Base-by-base conservation (phyloP, 176 grass and related monocot species). In the Oryza glumipatula region DNA sequence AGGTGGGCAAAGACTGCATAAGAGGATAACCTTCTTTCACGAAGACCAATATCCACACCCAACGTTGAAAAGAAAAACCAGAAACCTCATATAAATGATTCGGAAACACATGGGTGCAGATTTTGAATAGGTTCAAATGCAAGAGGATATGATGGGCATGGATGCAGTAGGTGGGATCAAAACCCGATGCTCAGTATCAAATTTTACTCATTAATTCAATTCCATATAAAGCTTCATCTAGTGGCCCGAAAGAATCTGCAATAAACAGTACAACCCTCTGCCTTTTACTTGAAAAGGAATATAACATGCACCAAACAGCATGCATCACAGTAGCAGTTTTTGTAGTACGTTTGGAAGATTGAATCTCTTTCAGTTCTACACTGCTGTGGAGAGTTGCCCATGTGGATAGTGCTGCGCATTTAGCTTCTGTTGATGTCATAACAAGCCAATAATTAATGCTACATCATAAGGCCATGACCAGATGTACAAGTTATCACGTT, bases 361-460 rank as follows among this genome's bases (percentile, higher is more conserved):
- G 23, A 58, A n/a, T 5, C 3, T 5, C 3, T 76, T 48, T 60
- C 23, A 1, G 4, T 30, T 81, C 56, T 44, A 67, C 6, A 58
- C 54, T 58, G 76, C 56, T 23, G 39, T 41, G 23, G 65, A 65
- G 48, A 45, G 23, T 36, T 58, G 5, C 54, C 3, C 78, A 72
- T 38, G 14, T 86, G 73, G 44, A 79, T 33, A 84, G 66, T 44
- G 56, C 3, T 22, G 1, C 9, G 2, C 22, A n/a, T 22, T 63
- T 11, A 21, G 45, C 11, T 38, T 24, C 9, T n/a, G 46, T 21
- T 75, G 71, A 73, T 70, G 2, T 73, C 68, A 1, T 82, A 90
- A 73, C 24, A 78, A 0, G 14, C 38, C 60, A 86, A 78, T 23
- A 82, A 17, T 67, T 51, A 86, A 72, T 39, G 45, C 35, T 81